Evolutionary conservation across 371 early-diverging fungal species (phyloP), one percentile per base, ranked within the genome.

Genomic region (Rhizomucor miehei): DNA sequence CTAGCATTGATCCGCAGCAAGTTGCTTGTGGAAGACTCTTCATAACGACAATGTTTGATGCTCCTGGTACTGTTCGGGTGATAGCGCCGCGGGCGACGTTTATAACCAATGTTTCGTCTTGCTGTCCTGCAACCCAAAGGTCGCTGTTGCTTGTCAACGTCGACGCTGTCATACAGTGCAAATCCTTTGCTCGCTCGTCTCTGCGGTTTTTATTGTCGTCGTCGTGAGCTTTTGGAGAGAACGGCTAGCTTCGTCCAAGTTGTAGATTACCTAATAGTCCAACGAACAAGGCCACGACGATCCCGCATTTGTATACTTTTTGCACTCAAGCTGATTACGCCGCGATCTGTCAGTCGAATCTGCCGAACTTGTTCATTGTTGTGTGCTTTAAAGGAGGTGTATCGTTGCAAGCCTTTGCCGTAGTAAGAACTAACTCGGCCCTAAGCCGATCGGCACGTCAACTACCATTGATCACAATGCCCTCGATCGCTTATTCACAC

Each of bases 361-460:
- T 89, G 88, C 13, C 84, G 78, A 10, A 88, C 83, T 62, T 75
- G 79, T 23, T 82, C 80, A 29, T 79, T 82, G 14, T 66, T 75
- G 62, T 88, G 89, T 1, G 82, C 80, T 53, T 77, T 79, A 52
- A 82, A 85, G 34, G 84, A 73, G 19, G 89, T 88, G 51, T 90
- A 90, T 10, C 85, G 81, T 29, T 84, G 77, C 21, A 85, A 52
- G 3, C 81, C 78, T 51, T 76, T 64, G 38, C 79, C 80, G 59
- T 77, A 78, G 59, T 82, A 80, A 0, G 85, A 84, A 20, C 75
- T 64, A 2, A 86, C 79, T 19, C 80, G 80, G 5, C 87, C 87
- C 87, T 86, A 69, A 17, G 17, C 2, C 44, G 36, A 34, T 50
- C 21, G 43, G 21, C 13, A n/a, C 13, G 21, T 51, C 16, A 57